These are phyloP conservation scores for Saturnispora diversa DNA, from an alignment of 805 yeast species.

Conservation along the genomic window DNA sequence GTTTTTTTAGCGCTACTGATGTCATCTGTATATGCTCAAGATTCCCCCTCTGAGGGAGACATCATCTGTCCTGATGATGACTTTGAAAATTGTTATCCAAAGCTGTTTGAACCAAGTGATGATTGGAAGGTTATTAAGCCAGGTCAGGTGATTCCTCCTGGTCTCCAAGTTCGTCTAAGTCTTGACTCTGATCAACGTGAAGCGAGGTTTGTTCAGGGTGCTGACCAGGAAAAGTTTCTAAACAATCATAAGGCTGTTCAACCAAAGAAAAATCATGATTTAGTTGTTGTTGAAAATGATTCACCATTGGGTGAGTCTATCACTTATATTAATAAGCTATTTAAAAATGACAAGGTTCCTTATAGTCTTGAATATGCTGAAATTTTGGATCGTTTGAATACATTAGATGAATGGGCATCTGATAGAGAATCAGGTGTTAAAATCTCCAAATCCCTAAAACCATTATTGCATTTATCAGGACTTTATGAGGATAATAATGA, in stretches of 20 bases:
- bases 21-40: not conserved
- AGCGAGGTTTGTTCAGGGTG: slow-evolving; percentile 45
- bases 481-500: slow-evolving; percentile 15
- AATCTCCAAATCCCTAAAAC: slow-evolving; percentile 32
- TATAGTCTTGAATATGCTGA: slow-evolving; percentile 5
- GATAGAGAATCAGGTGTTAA: slow-evolving; percentile 54
- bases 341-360: not conserved
- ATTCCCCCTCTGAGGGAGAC: slow-evolving; percentile 8
- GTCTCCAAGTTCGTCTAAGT: slow-evolving; percentile 68
- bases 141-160: slow-evolving; percentile 75
- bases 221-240: not conserved
- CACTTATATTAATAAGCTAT: slow-evolving; percentile 7
- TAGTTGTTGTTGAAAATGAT: slow-evolving; percentile 8
- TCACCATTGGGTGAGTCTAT: slow-evolving; percentile 6
- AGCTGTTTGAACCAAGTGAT: slow-evolving; percentile 49
- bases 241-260: not conserved
- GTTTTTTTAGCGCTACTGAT: too few species aligned
- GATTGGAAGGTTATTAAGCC: slow-evolving; percentile 65
- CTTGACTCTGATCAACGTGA: slow-evolving; percentile 62
- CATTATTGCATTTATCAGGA: slow-evolving; percentile 28
- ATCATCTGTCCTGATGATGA: slow-evolving; percentile 36
- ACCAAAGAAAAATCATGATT: slow-evolving; percentile 11
- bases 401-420: slow-evolving; percentile 54
- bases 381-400: slow-evolving; percentile 29
- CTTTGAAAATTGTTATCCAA: slow-evolving; percentile 52